These are phyloP conservation scores for Boletus holoroseus DNA, from an alignment of 1,284 basidiomycete species.

Conservation along the genomic window DNA sequence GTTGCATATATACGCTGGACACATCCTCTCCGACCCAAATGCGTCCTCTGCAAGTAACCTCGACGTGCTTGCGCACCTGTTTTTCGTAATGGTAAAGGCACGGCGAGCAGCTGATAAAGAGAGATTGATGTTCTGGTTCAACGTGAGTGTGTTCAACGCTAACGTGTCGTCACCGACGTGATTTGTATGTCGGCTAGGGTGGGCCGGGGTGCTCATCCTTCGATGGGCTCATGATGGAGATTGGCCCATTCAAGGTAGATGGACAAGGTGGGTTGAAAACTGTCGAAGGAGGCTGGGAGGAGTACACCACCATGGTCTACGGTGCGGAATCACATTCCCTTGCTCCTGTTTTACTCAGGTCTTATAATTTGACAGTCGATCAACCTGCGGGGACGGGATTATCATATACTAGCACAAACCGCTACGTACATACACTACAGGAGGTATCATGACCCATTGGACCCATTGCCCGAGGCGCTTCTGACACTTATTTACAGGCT, in stretches of 20 bases:
- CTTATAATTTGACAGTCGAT: slow-evolving; percentile 54
- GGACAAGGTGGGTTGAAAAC: slow-evolving; percentile 74
- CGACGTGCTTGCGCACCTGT: slow-evolving; percentile 72
- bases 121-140: slow-evolving; percentile 94
- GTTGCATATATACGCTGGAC: slow-evolving; percentile 76
- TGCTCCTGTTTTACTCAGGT: slow-evolving; percentile 5
- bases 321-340: slow-evolving; percentile 44
- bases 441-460: slow-evolving; percentile 45
- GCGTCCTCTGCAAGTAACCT: slow-evolving; percentile 42
- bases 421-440: slow-evolving; percentile 75
- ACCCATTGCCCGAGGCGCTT: not conserved
- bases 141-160: slow-evolving; percentile 48
- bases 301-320: slow-evolving; percentile 95
- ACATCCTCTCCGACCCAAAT: slow-evolving; percentile 75
- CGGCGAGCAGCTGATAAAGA: slow-evolving; percentile 83
- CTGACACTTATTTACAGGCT: slow-evolving; percentile 46
- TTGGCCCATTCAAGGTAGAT: slow-evolving; percentile 87
- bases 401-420: slow-evolving; percentile 83
- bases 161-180: not conserved
- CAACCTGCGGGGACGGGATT: slow-evolving; percentile 96
- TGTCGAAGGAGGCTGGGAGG: slow-evolving; percentile 93
- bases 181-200: slow-evolving; percentile 46
- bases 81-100: slow-evolving; percentile 89
- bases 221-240: slow-evolving; percentile 97
- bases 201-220: slow-evolving; percentile 97